Conservation (phyloP, 768 basidiomycete species). For the Fomitopsis pulvina region DNA sequence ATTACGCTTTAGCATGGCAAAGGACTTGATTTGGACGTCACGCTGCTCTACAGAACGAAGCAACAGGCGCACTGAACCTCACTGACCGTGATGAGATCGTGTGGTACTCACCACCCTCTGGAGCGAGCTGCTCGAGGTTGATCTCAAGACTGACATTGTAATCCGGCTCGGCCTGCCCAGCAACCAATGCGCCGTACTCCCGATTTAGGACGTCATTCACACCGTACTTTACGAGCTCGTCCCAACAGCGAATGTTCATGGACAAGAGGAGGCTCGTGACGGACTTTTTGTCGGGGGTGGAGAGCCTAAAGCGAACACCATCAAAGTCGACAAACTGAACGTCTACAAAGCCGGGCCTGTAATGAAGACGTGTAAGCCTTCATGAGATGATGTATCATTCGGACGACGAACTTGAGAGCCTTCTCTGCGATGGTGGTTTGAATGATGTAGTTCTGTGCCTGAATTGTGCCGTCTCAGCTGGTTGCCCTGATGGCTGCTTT, state of each 20-base stretch:
- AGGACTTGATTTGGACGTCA: constrained; percentile 69
- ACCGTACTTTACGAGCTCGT: constrained; percentile 84
- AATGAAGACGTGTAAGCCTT: constrained; percentile 2
- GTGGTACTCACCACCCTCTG: constrained; percentile 61
- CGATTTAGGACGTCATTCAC: constrained; percentile 71
- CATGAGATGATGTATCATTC: constrained; percentile 11
- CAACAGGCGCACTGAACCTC: neutral
- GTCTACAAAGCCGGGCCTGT: constrained; percentile 85
- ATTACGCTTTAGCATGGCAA: constrained; percentile 87
- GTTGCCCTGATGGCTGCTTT: neutral
- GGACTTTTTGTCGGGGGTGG: constrained; percentile 82
- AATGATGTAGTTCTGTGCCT: constrained; percentile 93
- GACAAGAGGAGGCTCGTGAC: constrained; percentile 64
- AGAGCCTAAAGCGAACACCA: constrained; percentile 89
- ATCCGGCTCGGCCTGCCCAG: constrained; percentile 69
- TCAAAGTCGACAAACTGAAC: constrained; percentile 98
- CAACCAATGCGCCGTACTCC: constrained; percentile 76
- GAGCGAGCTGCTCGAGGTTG: constrained; percentile 81
- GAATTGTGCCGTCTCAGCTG: neutral
- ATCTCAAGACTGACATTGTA: constrained; percentile 86
- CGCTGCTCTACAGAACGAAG: constrained; percentile 53
- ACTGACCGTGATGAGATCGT: constrained; percentile 17
- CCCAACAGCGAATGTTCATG: constrained; percentile 98
- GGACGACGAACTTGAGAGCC: constrained; percentile 68
- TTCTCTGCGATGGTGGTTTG: constrained; percentile 86